Percentiles rank a stretch among this genome's conserved stretches.
Conservation (phyloP, 257 asterid genomes). For the Datura wrightii region DNA sequence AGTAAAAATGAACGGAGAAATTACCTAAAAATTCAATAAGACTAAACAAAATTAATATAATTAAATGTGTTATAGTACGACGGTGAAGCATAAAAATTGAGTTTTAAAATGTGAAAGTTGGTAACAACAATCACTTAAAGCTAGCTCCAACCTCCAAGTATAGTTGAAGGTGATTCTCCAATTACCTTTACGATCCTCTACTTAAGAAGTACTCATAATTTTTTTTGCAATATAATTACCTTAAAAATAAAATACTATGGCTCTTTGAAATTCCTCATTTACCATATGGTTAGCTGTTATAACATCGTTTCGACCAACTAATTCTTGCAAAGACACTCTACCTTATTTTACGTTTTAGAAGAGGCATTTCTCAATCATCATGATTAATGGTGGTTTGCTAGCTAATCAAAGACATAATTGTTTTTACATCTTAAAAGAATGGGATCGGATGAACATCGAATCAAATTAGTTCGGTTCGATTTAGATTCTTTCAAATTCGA, state of each 20-base stretch:
- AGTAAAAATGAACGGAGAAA: no score
- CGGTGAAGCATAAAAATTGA: background rate
- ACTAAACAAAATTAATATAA: background rate
- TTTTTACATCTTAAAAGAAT: no score
- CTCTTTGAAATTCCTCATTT: background rate
- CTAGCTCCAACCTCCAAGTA: background rate
- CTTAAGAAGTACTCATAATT: background rate
- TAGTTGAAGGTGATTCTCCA: background rate
- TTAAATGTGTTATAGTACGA: background rate
- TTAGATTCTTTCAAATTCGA: no score
- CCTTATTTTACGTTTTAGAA: constrained; percentile 19
- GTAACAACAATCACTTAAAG: background rate
- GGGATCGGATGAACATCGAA: no score
- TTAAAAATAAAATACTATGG: background rate
- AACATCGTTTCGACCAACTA: background rate
- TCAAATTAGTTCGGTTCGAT: no score
- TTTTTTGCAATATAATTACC: no score
- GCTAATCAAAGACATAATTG: no score
- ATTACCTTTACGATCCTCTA: background rate
- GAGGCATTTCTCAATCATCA: background rate
- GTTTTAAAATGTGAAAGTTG: background rate
- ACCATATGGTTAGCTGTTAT: background rate
- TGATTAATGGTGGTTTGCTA: background rate
- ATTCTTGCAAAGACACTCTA: constrained; percentile 33
- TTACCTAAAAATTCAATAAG: background rate